A percentile compares a stretch with the other conserved stretches of the same genome.
Evolutionary conservation across 2,329 filamentous ascomycete genomes (phyloP).

Genomic region (Beauveria sp.): DNA sequence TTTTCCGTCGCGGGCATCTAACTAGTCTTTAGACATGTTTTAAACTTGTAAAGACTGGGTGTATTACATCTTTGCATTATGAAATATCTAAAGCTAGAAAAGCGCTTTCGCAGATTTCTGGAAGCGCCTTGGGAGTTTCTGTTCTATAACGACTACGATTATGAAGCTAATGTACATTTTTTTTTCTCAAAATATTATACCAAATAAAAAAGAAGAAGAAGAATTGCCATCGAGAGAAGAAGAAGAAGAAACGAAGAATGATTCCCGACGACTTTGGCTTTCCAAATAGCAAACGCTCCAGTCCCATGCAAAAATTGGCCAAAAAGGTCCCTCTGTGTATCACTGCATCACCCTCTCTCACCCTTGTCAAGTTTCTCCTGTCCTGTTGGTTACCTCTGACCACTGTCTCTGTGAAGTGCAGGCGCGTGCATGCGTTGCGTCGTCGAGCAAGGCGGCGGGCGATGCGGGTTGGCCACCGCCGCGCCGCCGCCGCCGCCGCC

Average conservation of each 20-base stretch:
- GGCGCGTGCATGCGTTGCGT: not conserved
- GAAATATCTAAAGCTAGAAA: not conserved
- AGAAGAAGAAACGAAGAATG: not conserved
- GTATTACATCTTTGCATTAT: not conserved
- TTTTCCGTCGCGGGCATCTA: constrained; percentile 59
- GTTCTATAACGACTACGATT: constrained; percentile 4
- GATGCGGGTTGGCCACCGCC: not conserved
- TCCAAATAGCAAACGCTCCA: constrained; percentile 1
- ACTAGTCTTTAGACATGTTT: constrained; percentile 16
- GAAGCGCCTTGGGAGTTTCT: not conserved
- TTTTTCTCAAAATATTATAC: not conserved
- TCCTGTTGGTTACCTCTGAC: constrained; percentile 1
- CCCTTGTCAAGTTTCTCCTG: not conserved
- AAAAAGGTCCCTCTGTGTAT: not conserved
- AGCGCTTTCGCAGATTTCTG: not conserved
- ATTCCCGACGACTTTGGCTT: not conserved
- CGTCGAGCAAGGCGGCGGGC: not conserved
- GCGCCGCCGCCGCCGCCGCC: not conserved
- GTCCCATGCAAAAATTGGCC: not conserved
- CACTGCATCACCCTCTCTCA: not conserved
- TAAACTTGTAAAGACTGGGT: too few species aligned
- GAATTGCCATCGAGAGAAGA: not conserved
- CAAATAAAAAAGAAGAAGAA: not conserved
- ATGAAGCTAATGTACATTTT: constrained; percentile 5
- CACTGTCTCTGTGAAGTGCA: not conserved